Percentiles rank a stretch among this genome's conserved stretches.
Evolutionary conservation across 1,284 basidiomycete genomes (phyloP).

Genomic region (Amylostereum areolatum): DNA sequence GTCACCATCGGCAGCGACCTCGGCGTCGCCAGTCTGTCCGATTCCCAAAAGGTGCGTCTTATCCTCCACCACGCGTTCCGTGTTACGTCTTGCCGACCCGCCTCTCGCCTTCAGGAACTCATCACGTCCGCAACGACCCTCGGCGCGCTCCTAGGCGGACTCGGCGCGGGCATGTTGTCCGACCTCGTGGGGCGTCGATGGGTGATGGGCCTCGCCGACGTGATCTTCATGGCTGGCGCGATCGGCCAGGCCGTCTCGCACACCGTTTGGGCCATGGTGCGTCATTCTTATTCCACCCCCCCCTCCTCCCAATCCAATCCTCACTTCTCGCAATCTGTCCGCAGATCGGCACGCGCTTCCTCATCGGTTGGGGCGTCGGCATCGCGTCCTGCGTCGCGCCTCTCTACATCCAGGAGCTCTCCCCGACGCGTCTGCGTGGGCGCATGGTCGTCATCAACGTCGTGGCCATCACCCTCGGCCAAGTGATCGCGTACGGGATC

Average conservation of each 20-base stretch:
- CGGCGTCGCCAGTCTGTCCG: slow-evolving; percentile 50
- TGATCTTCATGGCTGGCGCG: slow-evolving; percentile 74
- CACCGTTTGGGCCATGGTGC: slow-evolving; percentile 66
- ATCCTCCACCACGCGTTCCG: not conserved
- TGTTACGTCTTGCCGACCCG: not conserved
- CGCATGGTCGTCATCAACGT: slow-evolving; percentile 69
- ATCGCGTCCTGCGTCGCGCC: slow-evolving; percentile 77
- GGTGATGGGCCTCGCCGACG: slow-evolving; percentile 66
- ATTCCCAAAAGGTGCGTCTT: slow-evolving; percentile 55
- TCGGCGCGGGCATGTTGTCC: slow-evolving; percentile 64
- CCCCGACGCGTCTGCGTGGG: slow-evolving; percentile 70
- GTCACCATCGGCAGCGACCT: slow-evolving; percentile 70
- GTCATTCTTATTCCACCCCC: slow-evolving; percentile 10
- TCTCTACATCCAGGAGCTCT: slow-evolving; percentile 80
- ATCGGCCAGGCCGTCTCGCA: slow-evolving; percentile 62
- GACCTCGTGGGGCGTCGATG: slow-evolving; percentile 68
- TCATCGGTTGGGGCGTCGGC: slow-evolving; percentile 67
- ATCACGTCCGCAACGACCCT: slow-evolving; percentile 80
- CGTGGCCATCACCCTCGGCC: slow-evolving; percentile 64
- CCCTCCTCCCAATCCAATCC: not conserved
- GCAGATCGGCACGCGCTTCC: slow-evolving; percentile 67
- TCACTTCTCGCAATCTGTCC: not conserved
- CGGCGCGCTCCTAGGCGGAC: slow-evolving; percentile 70
- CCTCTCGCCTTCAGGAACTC: slow-evolving; percentile 46
- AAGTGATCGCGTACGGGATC: slow-evolving; percentile 75